Evolutionary conservation across 768 basidiomycete genomes (phyloP).

Genomic region (Sistotremastrum niveocremeum): DNA sequence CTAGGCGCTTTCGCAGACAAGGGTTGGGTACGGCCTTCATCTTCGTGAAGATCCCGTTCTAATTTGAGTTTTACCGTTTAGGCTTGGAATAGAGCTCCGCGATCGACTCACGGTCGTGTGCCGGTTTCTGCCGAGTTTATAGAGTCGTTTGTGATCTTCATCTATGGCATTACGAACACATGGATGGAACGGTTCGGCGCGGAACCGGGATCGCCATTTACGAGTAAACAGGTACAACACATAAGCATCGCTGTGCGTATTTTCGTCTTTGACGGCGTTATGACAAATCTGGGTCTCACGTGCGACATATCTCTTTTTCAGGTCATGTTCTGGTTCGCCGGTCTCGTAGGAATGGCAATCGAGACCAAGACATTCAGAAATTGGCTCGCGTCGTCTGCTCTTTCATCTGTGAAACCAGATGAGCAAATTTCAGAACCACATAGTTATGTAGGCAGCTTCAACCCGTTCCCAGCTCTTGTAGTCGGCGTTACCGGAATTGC

Average conservation of each 20-base stretch:
- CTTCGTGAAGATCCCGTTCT: too few relatives aligned
- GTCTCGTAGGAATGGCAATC: slow-evolving; percentile 76
- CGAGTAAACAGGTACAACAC: slow-evolving; percentile 87
- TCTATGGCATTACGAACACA: slow-evolving; percentile 82
- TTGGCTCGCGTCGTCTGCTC: slow-evolving; percentile 53
- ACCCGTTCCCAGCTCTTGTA: slow-evolving; percentile 85
- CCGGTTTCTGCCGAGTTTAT: slow-evolving; percentile 56
- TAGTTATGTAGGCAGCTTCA: slow-evolving; percentile 68
- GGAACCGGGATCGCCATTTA: slow-evolving; percentile 65
- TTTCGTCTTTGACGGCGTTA: neutral
- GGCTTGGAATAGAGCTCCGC: slow-evolving; percentile 63
- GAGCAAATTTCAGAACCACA: slow-evolving; percentile 50
- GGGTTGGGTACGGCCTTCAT: slow-evolving; percentile 56
- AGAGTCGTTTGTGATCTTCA: slow-evolving; percentile 70
- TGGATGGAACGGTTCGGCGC: slow-evolving; percentile 97
- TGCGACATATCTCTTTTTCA: slow-evolving; percentile 10
- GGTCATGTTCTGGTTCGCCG: slow-evolving; percentile 94
- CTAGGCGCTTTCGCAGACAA: slow-evolving; percentile 73
- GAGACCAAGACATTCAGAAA: slow-evolving; percentile 63
- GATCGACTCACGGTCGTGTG: slow-evolving; percentile 18
- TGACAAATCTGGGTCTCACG: neutral
- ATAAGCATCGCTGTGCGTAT: slow-evolving; percentile 73
- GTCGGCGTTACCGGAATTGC: slow-evolving; percentile 89
- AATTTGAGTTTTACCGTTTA: too few relatives aligned
- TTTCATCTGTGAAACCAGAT: slow-evolving; percentile 16